Evolutionary conservation across 176 grass and related monocot species (phyloP).

Genomic region (Pontederia crassipes): DNA sequence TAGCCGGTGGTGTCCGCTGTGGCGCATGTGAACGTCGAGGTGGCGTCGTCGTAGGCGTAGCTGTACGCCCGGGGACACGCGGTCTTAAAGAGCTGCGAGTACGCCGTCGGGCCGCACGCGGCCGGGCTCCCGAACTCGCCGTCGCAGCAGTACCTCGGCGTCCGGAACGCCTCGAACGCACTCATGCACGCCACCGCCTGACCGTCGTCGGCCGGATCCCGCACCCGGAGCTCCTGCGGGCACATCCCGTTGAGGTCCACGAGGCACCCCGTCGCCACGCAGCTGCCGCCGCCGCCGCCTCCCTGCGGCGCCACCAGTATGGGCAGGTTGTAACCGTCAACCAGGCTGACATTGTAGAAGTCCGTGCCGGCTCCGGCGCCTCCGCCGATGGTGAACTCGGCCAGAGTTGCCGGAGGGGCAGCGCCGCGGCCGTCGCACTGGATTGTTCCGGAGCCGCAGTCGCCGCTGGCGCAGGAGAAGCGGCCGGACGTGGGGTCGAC

Average conservation of each 20-base stretch:
- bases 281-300: constrained; percentile 17
- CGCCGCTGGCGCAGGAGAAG: constrained; percentile 16
- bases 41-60: constrained; percentile 51
- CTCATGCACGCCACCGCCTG: neutral
- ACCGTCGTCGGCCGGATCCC: constrained; percentile 6
- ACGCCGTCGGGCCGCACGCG: constrained; percentile 50
- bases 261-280: constrained; percentile 43
- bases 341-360: constrained; percentile 12
- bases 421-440: constrained; percentile 9
- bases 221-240: constrained; percentile 35
- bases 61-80: constrained; percentile 40
- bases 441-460: constrained; percentile 16
- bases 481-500: constrained; percentile 2
- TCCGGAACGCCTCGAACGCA: constrained; percentile 10
- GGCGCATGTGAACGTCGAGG: constrained; percentile 60
- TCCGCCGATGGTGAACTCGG: constrained; percentile 48
- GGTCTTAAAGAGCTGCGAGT: constrained; percentile 56
- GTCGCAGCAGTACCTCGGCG: constrained; percentile 53
- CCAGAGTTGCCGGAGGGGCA: constrained; percentile 14
- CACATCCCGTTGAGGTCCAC: constrained; percentile 51
- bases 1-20: constrained; percentile 33
- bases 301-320: constrained; percentile 18
- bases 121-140: constrained; percentile 31
- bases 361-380: constrained; percentile 27
- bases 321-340: constrained; percentile 14